phyloP scores from a whole-genome alignment of 805 yeast species.

The Starmerella floricola region DNA sequence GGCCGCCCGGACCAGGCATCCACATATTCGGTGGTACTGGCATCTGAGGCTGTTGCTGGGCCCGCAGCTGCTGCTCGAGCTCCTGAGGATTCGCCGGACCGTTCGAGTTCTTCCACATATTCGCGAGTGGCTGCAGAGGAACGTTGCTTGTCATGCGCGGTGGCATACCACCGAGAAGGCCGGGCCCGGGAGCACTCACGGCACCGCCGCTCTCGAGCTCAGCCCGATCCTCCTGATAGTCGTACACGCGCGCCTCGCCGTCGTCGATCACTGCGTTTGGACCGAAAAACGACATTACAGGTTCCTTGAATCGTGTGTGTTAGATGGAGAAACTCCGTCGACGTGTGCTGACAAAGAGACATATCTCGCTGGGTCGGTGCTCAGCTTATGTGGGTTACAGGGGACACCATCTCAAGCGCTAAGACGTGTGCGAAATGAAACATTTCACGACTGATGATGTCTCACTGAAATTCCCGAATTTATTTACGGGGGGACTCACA shows the following conservation, averaged over 20 bases:
- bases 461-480: too few relatives aligned
- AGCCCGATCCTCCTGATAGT: slow-evolving; percentile 16
- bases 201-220: slow-evolving; percentile 16
- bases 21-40: neutral
- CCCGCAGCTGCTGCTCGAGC: slow-evolving; percentile 11
- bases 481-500: too few relatives aligned
- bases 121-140: slow-evolving; percentile 17
- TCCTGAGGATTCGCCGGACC: slow-evolving; percentile 10
- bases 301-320: neutral
- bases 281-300: slow-evolving; percentile 19
- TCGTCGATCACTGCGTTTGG: slow-evolving; percentile 21
- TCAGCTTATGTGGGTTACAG: too few relatives aligned
- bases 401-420: too few relatives aligned
- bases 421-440: too few relatives aligned
- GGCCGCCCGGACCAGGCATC: slow-evolving; percentile 4
- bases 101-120: slow-evolving; percentile 15
- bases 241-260: slow-evolving; percentile 17
- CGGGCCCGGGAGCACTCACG: slow-evolving; percentile 6
- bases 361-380: too few relatives aligned
- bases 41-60: slow-evolving; percentile 6
- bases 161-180: neutral
- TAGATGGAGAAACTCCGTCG: neutral
- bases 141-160: slow-evolving; percentile 7
- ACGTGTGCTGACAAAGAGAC: neutral
- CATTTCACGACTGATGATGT: too few relatives aligned